Percentiles rank a stretch among this genome's conserved stretches.
These are phyloP conservation scores for Cladosporium sphaerospermum DNA, from an alignment of 2,329 filamentous ascomycete species.

Conservation along the genomic window DNA sequence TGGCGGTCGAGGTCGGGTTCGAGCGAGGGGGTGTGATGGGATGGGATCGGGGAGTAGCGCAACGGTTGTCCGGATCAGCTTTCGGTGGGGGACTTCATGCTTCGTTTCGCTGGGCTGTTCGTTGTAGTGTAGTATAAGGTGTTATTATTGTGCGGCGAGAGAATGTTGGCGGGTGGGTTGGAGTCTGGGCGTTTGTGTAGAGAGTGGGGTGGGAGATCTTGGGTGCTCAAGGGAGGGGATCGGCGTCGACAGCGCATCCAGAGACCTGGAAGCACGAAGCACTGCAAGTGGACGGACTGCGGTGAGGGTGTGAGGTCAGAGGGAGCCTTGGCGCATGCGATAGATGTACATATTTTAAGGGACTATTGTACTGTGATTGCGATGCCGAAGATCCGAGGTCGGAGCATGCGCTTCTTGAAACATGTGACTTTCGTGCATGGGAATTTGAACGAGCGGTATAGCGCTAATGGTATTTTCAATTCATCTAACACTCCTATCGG, in stretches of 20 bases:
- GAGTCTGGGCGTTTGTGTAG: not conserved
- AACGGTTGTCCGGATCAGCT: slow-evolving; percentile 4
- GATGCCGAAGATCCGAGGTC: not conserved
- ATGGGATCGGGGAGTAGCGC: not conserved
- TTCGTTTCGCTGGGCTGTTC: not conserved
- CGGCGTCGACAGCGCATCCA: slow-evolving; percentile 7
- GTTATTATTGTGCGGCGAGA: not conserved
- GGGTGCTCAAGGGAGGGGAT: not conserved
- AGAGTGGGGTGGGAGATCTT: not conserved
- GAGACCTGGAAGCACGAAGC: not conserved
- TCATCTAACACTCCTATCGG: not conserved
- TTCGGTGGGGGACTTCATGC: slow-evolving; percentile 11
- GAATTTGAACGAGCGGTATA: not conserved
- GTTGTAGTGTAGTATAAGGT: not conserved
- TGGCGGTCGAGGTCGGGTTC: not conserved
- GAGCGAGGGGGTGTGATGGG: not conserved
- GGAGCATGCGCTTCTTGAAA: not conserved
- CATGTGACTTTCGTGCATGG: not conserved
- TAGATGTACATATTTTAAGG: not conserved
- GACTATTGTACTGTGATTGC: not conserved
- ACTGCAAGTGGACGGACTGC: not conserved
- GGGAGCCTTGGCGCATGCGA: slow-evolving; percentile 3
- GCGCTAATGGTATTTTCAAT: slow-evolving; percentile 9
- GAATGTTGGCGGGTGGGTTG: not conserved
- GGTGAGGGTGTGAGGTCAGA: slow-evolving; percentile 9